Percentiles rank a stretch among this genome's conserved stretches.
Conservation (phyloP, 2,329 filamentous ascomycete genomes). For the Pezicula neosporulosa region DNA sequence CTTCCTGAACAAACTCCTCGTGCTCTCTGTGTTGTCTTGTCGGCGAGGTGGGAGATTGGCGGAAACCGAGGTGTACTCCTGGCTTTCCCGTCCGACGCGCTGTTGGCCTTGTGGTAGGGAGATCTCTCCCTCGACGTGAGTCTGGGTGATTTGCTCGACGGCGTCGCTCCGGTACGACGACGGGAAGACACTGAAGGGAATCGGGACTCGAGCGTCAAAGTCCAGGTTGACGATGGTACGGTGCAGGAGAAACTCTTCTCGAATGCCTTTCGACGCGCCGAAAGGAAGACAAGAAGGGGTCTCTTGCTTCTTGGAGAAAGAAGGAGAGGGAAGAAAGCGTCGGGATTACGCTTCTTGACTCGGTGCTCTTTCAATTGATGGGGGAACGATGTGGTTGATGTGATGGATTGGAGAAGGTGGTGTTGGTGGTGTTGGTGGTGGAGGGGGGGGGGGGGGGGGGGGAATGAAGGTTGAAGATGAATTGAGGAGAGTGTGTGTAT, state of each 20-base stretch:
- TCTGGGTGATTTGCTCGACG: constrained; percentile 63
- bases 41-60: constrained; percentile 61
- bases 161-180: constrained; percentile 83
- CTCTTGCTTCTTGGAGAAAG: constrained; percentile 58
- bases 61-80: constrained; percentile 69
- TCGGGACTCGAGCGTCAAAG: constrained; percentile 99
- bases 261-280: constrained; percentile 58
- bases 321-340: constrained; percentile 35
- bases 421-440: not conserved
- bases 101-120: constrained; percentile 61
- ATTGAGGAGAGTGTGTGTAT: no score
- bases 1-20: constrained; percentile 57
- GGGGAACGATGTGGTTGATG: not conserved
- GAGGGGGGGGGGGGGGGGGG: not conserved
- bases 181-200: constrained; percentile 99
- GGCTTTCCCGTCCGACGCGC: constrained; percentile 97
- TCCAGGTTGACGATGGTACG: constrained; percentile 92
- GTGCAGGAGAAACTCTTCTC: constrained; percentile 66
- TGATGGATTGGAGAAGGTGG: not conserved
- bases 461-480: not conserved
- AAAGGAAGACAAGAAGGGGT: constrained; percentile 68
- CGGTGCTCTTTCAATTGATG: constrained; percentile 10
- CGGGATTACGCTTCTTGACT: constrained; percentile 27
- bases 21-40: constrained; percentile 40
- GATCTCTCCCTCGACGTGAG: constrained; percentile 87